phyloP scores from a whole-genome alignment of 2,329 filamentous ascomycete species.

The Neonectria ditissima region DNA sequence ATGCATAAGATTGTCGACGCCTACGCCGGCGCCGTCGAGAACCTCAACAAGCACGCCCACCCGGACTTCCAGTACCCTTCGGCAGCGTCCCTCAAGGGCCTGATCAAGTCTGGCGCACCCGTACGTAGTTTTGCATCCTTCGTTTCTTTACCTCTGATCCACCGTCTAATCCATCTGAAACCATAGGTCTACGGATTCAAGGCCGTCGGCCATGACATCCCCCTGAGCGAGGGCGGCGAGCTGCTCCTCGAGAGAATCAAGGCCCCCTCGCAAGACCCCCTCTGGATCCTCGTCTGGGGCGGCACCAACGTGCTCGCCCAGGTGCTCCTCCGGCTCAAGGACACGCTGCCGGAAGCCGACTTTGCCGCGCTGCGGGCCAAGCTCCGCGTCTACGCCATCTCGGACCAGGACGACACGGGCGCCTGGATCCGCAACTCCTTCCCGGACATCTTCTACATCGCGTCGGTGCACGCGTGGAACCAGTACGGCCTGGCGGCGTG shows the following conservation, averaged over 20 bases:
- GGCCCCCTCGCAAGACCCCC: constrained; percentile 49
- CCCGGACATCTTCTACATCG: constrained; percentile 67
- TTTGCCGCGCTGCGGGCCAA: constrained; percentile 53
- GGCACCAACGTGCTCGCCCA: constrained; percentile 65
- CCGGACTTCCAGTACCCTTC: constrained; percentile 56
- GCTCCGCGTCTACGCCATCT: constrained; percentile 66
- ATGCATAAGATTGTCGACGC: constrained; percentile 58
- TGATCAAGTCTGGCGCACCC: constrained; percentile 54
- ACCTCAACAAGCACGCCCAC: constrained; percentile 61
- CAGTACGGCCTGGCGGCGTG: constrained; percentile 66
- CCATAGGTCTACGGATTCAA: constrained; percentile 50
- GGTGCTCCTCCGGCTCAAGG: constrained; percentile 54
- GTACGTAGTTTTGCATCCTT: constrained; percentile 32
- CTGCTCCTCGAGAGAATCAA: constrained; percentile 53
- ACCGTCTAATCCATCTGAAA: not conserved
- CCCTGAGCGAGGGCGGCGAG: constrained; percentile 54
- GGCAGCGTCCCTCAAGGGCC: constrained; percentile 48
- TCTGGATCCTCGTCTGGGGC: constrained; percentile 67
- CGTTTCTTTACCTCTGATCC: not conserved
- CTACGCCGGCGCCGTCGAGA: constrained; percentile 58
- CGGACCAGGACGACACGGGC: constrained; percentile 69
- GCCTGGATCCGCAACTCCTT: constrained; percentile 66
- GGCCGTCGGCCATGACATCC: constrained; percentile 47
- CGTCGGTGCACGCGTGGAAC: constrained; percentile 67
- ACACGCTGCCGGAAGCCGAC: constrained; percentile 44